Evolutionary conservation across 2,329 filamentous ascomycete genomes (phyloP).

Genomic region (Pseudocercospora vitis): DNA sequence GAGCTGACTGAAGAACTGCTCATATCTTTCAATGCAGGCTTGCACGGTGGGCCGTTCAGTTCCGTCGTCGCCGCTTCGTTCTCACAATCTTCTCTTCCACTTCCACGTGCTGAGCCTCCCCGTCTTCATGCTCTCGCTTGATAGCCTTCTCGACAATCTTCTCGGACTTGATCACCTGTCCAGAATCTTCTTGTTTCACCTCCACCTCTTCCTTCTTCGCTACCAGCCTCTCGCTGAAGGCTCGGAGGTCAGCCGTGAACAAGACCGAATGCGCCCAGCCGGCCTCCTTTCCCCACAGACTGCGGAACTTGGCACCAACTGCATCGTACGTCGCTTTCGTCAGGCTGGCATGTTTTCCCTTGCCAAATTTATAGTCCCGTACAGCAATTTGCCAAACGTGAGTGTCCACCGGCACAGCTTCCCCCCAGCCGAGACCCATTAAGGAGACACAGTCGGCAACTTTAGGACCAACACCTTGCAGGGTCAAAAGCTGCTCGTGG

Average conservation of each 20-base stretch:
- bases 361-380: slow-evolving; percentile 90
- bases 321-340: slow-evolving; percentile 88
- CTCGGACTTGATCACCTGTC: slow-evolving; percentile 36
- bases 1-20: background rate
- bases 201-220: slow-evolving; percentile 47
- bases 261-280: slow-evolving; percentile 98
- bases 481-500: slow-evolving; percentile 72
- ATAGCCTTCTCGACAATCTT: slow-evolving; percentile 39
- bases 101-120: slow-evolving; percentile 42
- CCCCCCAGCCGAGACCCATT: slow-evolving; percentile 94
- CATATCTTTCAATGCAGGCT: no score
- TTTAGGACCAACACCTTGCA: slow-evolving; percentile 92
- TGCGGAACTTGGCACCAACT: slow-evolving; percentile 84
- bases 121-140: slow-evolving; percentile 44
- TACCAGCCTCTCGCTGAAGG: slow-evolving; percentile 70
- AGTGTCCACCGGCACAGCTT: slow-evolving; percentile 93
- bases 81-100: slow-evolving; percentile 41
- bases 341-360: slow-evolving; percentile 76
- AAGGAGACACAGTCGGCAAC: slow-evolving; percentile 95
- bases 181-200: slow-evolving; percentile 39
- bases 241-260: slow-evolving; percentile 86
- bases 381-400: slow-evolving; percentile 99
- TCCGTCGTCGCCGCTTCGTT: slow-evolving; percentile 40
- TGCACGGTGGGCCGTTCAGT: no score
- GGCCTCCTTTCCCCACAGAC: slow-evolving; percentile 87